Conservation (phyloP, 1,284 basidiomycete genomes). For the Vanrija humicola region DNA sequence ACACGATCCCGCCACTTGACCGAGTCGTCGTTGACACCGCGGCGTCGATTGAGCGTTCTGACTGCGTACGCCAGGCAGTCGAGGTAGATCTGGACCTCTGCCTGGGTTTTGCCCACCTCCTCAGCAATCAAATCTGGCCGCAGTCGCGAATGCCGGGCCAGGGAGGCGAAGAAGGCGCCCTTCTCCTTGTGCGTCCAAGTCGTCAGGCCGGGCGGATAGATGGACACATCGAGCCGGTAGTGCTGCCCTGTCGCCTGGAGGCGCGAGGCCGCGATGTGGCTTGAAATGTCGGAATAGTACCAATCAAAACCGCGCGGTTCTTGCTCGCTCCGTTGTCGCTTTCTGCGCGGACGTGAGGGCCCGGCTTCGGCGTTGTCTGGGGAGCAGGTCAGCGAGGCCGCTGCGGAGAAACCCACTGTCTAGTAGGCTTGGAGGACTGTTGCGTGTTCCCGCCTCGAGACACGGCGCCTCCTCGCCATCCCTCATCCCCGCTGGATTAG, state of each 20-base stretch:
- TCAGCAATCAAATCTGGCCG: slow-evolving; percentile 67
- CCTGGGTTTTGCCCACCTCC: slow-evolving; percentile 57
- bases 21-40: slow-evolving; percentile 38
- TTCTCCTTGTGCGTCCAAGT: slow-evolving; percentile 67
- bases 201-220: slow-evolving; percentile 13
- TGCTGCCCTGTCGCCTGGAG: too few species aligned
- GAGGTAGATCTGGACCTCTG: slow-evolving; percentile 63
- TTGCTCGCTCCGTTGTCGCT: too few species aligned
- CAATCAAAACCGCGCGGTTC: too few species aligned
- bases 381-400: too few species aligned
- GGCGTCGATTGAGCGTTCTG: slow-evolving; percentile 1
- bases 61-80: slow-evolving; percentile 48
- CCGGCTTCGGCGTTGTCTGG: too few species aligned
- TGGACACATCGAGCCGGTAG: too few species aligned
- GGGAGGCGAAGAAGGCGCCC: slow-evolving; percentile 63
- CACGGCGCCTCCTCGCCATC: too few species aligned
- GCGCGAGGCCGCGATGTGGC: slow-evolving; percentile 28
- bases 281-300: slow-evolving; percentile 1
- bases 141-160: slow-evolving; percentile 61
- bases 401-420: too few species aligned
- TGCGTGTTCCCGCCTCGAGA: too few species aligned
- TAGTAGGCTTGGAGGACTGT: too few species aligned
- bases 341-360: too few species aligned
- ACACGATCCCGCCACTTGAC: slow-evolving; percentile 14
- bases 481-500: too few species aligned